Evolutionary conservation across 2,329 filamentous ascomycete species (phyloP), one percentile per base, ranked within the genome.

Genomic region (Colletotrichum scovillei): DNA sequence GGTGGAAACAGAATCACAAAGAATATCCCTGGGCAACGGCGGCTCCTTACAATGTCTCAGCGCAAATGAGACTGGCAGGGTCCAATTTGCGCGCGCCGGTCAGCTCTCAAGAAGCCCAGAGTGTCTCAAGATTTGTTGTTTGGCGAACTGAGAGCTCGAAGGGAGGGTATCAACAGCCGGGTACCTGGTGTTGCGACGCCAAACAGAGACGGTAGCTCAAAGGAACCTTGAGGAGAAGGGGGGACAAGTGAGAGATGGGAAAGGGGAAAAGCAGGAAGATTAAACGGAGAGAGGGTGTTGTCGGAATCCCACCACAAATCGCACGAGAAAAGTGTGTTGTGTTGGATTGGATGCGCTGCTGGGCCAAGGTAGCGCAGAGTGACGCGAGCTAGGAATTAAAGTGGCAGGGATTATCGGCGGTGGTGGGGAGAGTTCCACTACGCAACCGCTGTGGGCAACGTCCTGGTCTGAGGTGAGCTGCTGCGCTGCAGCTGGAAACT

Each of bases 11-110:
- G 12, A 19, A 26, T 9, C 4, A 30, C 52, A 52, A 38, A 59
- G 42, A 19, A 5, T n/a, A 58, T 42, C 42, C n/a, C 57, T 72
- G 49, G 42, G 58, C 60, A 70, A 52, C 12, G 26, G 62, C 35
- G 57, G 68, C 67, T 72, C 30, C 72, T 74, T 59, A 67, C 72
- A 58, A 63, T 72, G 68, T 74, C 72, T 74, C 72, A 42, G 68
- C 52, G 72, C 72, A 63, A 72, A 59, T 74, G 70, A 60, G 52
- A 53, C 42, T 53, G 60, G 19, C 55, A 65, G 56, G 62, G 46
- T 60, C 32, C 69, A 42, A 32, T 70, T 57, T 62, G 67, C 67
- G 67, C 70, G 60, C 66, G 55, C 59, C 60, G n/a, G 55, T 38
- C 11, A 56, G 70, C 46, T 70, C 46, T 64, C 19, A 42, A 58